Evolutionary conservation across 805 yeast genomes (phyloP), one percentile per base, ranked within the genome.

Genomic region (Wickerhamomyces xylosicus): DNA sequence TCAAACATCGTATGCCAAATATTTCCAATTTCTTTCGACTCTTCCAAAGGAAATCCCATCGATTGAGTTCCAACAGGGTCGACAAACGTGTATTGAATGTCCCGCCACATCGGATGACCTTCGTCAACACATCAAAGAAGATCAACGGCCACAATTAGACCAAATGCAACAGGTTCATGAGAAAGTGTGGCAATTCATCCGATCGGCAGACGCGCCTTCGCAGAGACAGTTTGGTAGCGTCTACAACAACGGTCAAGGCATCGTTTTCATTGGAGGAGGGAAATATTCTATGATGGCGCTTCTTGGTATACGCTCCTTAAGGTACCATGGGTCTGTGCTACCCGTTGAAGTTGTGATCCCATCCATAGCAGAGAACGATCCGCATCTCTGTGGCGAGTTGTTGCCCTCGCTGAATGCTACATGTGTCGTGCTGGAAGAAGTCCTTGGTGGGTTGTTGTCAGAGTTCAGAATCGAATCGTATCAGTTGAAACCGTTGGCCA

Each of bases 331-430:
- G 13, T 71, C 77, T 8, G 61, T 57, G 8, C 58, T 79, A 18
- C 95, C 95, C 0, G 74, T 85, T 9, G 95, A 85, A 63, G 77
- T 85, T 3, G 68, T 84, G 41, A 72, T 85, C 44, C 89, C 92
- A 3, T 68, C 72, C 34, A 56, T 64, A 35, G 72, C 69, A 27
- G 89, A 81, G 50, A 79, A 73, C 50, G 89, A 79, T 50, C 68
- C 73, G 18, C 77, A 77, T 35, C 66, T 77, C 37, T 85, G 95
- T 59, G 76, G 71, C 29, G 58, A 59, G 7, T 60, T 84, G 38
- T 87, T 90, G 0, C 14, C 14, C 5, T 7, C 14, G 13, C 49
- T 79, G 41, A 71, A 77, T 43, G 87, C 81, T 2, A 68, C 67
- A 46, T 85, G 95, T 66, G 72, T 82, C 14, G 67, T 76, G 38